These are phyloP conservation scores for Pistacia integerrima DNA, from an alignment of 345 rosid species.

Conservation along the genomic window DNA sequence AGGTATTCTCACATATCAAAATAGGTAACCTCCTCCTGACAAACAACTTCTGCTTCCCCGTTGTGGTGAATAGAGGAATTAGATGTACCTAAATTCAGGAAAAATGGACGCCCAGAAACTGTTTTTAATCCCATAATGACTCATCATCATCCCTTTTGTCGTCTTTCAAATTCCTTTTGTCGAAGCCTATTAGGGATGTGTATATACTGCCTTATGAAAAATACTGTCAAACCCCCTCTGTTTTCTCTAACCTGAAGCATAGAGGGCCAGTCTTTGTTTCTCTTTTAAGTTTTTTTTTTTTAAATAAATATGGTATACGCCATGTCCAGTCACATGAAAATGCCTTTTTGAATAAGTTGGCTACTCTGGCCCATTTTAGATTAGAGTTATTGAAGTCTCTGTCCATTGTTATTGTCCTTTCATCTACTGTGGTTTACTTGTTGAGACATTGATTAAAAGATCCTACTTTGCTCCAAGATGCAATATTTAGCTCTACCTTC, in stretches of 20 bases:
- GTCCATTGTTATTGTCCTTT: neutral
- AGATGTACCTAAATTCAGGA: neutral
- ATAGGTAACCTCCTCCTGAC: neutral
- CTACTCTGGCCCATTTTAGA: neutral
- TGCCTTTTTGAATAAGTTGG: neutral
- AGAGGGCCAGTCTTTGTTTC: neutral
- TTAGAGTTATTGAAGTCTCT: neutral
- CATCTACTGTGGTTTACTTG: neutral
- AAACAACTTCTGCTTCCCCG: neutral
- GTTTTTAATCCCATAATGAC: neutral
- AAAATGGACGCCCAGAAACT: neutral
- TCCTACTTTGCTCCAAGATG: neutral
- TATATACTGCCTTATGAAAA: neutral
- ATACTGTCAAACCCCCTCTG: neutral
- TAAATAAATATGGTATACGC: neutral
- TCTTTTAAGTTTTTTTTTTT: neutral
- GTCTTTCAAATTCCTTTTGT: neutral
- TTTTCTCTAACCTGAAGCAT: neutral
- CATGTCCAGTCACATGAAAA: constrained; percentile 6
- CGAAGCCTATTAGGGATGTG: neutral
- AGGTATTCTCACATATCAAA: too few relatives aligned
- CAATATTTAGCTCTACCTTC: neutral
- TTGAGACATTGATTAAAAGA: constrained; percentile 7
- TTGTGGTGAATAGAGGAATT: neutral
- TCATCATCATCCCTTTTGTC: neutral